Evolutionary conservation across 768 basidiomycete genomes (phyloP).

Genomic region (Mycena vulgaris): DNA sequence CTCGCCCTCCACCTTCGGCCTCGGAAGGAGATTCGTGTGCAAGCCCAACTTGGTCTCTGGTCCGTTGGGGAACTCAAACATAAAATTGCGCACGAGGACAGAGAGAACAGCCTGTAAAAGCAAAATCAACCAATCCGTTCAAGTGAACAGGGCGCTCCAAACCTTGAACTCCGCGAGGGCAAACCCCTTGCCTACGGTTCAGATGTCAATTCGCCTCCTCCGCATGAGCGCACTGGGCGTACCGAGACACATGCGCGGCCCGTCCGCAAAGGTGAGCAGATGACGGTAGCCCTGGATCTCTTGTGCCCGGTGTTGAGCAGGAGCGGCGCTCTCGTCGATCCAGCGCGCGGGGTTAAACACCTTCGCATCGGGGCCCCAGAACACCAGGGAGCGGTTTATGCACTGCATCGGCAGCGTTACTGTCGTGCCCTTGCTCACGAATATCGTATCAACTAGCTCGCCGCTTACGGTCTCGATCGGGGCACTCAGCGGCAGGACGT

Average conservation of each 20-base stretch:
- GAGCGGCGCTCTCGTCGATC: constrained; percentile 5
- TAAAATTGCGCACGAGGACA: constrained; percentile 59
- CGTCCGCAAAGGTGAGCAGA: not conserved
- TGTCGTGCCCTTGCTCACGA: constrained; percentile 56
- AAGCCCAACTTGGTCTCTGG: constrained; percentile 52
- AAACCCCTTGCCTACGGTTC: constrained; percentile 40
- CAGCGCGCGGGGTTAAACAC: constrained; percentile 62
- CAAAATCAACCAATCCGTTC: not conserved
- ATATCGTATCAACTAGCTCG: constrained; percentile 45
- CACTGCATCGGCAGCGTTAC: constrained; percentile 54
- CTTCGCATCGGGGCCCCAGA: constrained; percentile 63
- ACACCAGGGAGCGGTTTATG: constrained; percentile 55
- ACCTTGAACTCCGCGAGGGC: constrained; percentile 53
- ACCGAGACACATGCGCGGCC: not conserved
- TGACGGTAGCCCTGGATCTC: constrained; percentile 49
- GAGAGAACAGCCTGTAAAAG: constrained; percentile 50
- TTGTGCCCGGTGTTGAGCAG: constrained; percentile 33
- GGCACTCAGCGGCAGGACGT: constrained; percentile 54
- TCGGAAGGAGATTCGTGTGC: constrained; percentile 48
- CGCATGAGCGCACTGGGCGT: too few relatives aligned
- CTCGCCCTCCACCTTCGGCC: constrained; percentile 53
- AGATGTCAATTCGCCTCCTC: too few relatives aligned
- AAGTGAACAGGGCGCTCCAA: not conserved
- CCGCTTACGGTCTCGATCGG: constrained; percentile 49
- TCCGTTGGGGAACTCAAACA: constrained; percentile 56